Evolutionary conservation across 2,329 filamentous ascomycete species (phyloP).

Genomic region (Alternaria triticimaculans): DNA sequence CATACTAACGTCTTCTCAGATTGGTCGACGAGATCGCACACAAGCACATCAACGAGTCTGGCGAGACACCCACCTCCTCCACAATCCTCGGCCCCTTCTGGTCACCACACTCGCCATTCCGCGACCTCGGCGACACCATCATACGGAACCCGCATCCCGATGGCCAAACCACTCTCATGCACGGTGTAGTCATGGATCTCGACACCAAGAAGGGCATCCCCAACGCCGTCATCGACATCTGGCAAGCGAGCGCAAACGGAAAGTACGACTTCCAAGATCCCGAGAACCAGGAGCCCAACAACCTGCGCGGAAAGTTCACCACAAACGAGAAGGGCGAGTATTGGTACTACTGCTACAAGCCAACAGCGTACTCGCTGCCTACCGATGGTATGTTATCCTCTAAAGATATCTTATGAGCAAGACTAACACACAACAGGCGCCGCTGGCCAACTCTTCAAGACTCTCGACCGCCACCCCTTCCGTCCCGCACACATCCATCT

Average conservation of each 20-base stretch:
- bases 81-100: slow-evolving; percentile 81
- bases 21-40: slow-evolving; percentile 72
- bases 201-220: slow-evolving; percentile 71
- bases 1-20: slow-evolving; percentile 43
- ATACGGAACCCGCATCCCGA: slow-evolving; percentile 66
- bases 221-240: slow-evolving; percentile 76
- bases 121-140: slow-evolving; percentile 69
- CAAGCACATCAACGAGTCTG: slow-evolving; percentile 67
- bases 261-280: slow-evolving; percentile 80
- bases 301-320: slow-evolving; percentile 77
- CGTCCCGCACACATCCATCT: slow-evolving; percentile 68
- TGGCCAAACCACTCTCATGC: slow-evolving; percentile 70
- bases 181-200: slow-evolving; percentile 70
- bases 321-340: slow-evolving; percentile 73
- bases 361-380: slow-evolving; percentile 74
- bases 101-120: slow-evolving; percentile 76
- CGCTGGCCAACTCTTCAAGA: slow-evolving; percentile 59
- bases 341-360: slow-evolving; percentile 76
- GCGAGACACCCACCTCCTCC: slow-evolving; percentile 72
- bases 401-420: not conserved
- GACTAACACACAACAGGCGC: slow-evolving; percentile 46
- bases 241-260: slow-evolving; percentile 78
- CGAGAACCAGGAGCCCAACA: slow-evolving; percentile 73
- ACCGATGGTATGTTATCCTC: slow-evolving; percentile 58
- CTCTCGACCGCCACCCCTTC: slow-evolving; percentile 66